phyloP scores from a whole-genome alignment of 768 basidiomycete genomes.

The Coprinopsis strossmayeri region DNA sequence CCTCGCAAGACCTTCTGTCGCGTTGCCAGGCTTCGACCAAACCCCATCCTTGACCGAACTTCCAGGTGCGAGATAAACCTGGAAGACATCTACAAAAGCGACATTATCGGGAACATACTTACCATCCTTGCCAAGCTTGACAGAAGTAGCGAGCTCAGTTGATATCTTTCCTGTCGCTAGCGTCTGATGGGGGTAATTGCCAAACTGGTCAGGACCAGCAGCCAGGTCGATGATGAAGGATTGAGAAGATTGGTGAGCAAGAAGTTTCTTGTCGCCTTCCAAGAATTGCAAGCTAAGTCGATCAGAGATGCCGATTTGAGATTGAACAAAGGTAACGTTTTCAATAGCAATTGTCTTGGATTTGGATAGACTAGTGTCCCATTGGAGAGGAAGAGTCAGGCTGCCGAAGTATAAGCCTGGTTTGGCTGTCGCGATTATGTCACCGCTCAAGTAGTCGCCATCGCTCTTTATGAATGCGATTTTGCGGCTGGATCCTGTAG shows the following conservation, averaged over 20 bases:
- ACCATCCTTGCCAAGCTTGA: conserved; percentile 16
- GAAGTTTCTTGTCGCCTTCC: conserved; percentile 42
- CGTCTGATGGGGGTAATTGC: conserved; percentile 39
- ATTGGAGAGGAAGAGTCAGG: conserved; percentile 37
- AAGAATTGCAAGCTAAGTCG: conserved; percentile 51
- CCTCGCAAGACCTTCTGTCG: conserved; percentile 52
- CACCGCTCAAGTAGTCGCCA: conserved; percentile 54
- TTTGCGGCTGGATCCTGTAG: conserved; percentile 31
- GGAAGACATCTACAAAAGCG: conserved; percentile 65
- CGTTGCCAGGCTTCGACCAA: conserved; percentile 68
- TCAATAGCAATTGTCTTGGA: conserved; percentile 31
- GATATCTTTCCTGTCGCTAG: conserved; percentile 55
- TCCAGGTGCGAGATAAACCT: conserved; percentile 54
- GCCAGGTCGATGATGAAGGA: conserved; percentile 31
- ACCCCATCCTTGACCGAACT: conserved; percentile 35
- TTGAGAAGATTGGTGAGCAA: conserved; percentile 50
- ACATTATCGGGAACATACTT: conserved; percentile 27
- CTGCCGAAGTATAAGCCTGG: conserved; percentile 62
- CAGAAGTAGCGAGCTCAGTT: conserved; percentile 43
- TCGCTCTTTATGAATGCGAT: conserved; percentile 61
- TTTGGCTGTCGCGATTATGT: conserved; percentile 57
- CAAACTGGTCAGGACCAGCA: conserved; percentile 36
- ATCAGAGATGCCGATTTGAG: conserved; percentile 40
- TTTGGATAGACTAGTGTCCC: conserved; percentile 10
- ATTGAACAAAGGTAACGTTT: conserved; percentile 45